phyloP scores from a whole-genome alignment of 768 basidiomycete genomes.

The Jaapia argillacea region DNA sequence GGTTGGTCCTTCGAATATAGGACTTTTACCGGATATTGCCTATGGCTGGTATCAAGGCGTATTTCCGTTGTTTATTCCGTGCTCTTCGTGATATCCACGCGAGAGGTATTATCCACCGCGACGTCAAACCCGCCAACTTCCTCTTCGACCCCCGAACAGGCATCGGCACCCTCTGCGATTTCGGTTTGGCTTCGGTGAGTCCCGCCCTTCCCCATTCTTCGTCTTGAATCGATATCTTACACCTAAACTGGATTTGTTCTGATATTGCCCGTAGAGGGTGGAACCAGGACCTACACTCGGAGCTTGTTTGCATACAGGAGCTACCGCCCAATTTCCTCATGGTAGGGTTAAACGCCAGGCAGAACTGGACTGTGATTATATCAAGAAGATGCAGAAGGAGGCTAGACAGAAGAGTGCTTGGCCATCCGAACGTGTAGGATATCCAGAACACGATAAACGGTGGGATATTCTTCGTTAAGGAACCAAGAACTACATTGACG shows the following conservation, averaged over 20 bases:
- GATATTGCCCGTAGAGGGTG: slow-evolving; percentile 47
- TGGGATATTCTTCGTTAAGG: slow-evolving; percentile 19
- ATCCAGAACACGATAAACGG: slow-evolving; percentile 68
- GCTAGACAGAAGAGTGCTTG: slow-evolving; percentile 42
- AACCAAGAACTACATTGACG: neutral
- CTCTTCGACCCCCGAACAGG: slow-evolving; percentile 81
- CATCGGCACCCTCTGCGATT: slow-evolving; percentile 84
- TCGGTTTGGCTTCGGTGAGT: slow-evolving; percentile 89
- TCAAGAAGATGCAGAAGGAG: slow-evolving; percentile 51
- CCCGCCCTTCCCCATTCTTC: neutral
- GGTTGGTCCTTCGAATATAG: slow-evolving; percentile 23
- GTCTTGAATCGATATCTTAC: too few relatives aligned
- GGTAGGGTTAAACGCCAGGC: slow-evolving; percentile 40
- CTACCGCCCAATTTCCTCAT: slow-evolving; percentile 55
- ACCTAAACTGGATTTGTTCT: too few relatives aligned
- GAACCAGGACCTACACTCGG: slow-evolving; percentile 37
- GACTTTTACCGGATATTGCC: slow-evolving; percentile 73
- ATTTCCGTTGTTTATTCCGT: slow-evolving; percentile 86
- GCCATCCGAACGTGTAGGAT: slow-evolving; percentile 66
- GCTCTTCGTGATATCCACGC: slow-evolving; percentile 84
- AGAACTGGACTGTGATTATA: slow-evolving; percentile 35
- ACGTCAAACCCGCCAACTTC: slow-evolving; percentile 98
- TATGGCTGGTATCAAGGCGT: slow-evolving; percentile 68
- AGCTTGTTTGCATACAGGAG: slow-evolving; percentile 70
- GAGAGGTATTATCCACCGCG: slow-evolving; percentile 85